These are phyloP conservation scores for Apiotrichum domesticum DNA, from an alignment of 1,284 basidiomycete species.

Conservation along the genomic window DNA sequence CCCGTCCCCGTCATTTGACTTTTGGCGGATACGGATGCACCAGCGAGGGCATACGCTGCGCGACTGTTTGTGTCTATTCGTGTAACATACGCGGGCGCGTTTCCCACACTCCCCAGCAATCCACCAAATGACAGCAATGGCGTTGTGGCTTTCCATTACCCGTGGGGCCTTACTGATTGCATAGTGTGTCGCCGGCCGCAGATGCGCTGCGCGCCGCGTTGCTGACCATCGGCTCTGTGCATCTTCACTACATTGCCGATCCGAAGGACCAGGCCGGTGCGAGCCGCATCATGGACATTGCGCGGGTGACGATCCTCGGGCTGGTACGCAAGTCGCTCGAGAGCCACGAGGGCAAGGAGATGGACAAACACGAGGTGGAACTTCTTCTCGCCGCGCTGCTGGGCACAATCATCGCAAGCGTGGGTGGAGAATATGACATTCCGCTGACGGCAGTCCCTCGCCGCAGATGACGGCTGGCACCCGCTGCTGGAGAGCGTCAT, in stretches of 20 bases:
- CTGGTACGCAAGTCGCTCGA: conserved; percentile 23
- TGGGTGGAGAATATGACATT: conserved; percentile 14
- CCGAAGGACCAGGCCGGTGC: conserved; percentile 25
- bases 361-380: conserved; percentile 27
- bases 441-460: conserved; percentile 18
- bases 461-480: conserved; percentile 38
- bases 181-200: conserved; percentile 23
- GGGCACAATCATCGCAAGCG: conserved; percentile 34
- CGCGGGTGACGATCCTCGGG: conserved; percentile 22
- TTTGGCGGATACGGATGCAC: not conserved
- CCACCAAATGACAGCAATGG: no score
- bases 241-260: conserved; percentile 29
- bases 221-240: conserved; percentile 34
- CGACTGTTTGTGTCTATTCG: not conserved
- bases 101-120: no score
- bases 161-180: not conserved
- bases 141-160: no score
- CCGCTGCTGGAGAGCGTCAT: conserved; percentile 31
- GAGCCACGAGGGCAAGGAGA: conserved; percentile 13
- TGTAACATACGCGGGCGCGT: no score
- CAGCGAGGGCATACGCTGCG: no score
- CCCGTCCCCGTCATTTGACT: not conserved
- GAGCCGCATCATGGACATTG: conserved; percentile 20
- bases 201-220: conserved; percentile 35
- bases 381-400: conserved; percentile 32